phyloP scores from a whole-genome alignment of 352 stramenopile genomes.

The Pythium grandisporangium region DNA sequence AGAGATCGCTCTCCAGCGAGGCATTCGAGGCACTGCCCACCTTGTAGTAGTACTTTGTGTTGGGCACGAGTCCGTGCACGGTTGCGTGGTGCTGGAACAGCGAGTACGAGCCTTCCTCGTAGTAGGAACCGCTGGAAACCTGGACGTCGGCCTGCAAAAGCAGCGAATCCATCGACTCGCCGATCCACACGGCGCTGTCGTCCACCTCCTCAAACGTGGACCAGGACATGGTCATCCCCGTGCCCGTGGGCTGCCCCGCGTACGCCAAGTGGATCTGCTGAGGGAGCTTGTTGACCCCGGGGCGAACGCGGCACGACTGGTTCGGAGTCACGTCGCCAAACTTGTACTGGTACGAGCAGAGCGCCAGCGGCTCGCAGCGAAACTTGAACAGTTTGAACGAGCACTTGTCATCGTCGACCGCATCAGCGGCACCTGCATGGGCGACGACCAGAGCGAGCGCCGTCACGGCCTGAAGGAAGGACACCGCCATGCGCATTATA shows the following conservation, averaged over 20 bases:
- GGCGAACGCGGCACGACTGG: neutral
- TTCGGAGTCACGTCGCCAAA: conserved; percentile 1
- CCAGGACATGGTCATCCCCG: conserved; percentile 9
- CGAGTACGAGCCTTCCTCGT: conserved; percentile 1
- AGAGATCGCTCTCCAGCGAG: neutral
- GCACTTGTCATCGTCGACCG: neutral
- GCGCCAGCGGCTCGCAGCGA: neutral
- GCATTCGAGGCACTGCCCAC: conserved; percentile 1
- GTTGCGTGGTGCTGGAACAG: conserved; percentile 7
- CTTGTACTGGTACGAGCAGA: neutral
- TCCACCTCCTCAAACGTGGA: conserved; percentile 1
- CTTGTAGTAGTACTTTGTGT: conserved; percentile 7
- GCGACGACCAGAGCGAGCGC: neutral
- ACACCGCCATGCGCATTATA: too few species aligned
- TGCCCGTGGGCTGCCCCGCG: conserved; percentile 2
- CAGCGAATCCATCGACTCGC: neutral
- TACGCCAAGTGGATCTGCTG: conserved; percentile 9
- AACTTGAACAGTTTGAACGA: neutral
- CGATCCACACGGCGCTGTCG: conserved; percentile 1
- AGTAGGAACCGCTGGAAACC: conserved; percentile 2
- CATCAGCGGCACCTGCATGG: neutral
- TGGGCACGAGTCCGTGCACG: conserved; percentile 1
- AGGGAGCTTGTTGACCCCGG: neutral
- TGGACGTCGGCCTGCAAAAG: neutral
- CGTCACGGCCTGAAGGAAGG: too few species aligned